Evolutionary conservation across 768 basidiomycete species (phyloP).

Genomic region (Russula sp.): DNA sequence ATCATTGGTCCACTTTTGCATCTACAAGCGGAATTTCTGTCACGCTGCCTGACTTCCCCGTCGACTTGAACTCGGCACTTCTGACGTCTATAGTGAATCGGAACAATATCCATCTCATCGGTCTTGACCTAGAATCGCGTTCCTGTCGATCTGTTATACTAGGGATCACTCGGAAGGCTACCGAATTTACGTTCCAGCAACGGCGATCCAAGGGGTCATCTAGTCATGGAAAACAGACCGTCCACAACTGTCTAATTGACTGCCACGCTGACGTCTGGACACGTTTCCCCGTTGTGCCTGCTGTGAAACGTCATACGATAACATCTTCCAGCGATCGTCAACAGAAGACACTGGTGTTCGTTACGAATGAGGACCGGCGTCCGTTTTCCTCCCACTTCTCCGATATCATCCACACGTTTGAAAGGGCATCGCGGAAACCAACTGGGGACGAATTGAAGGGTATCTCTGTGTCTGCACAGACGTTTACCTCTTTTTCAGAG

Average conservation of each 20-base stretch:
- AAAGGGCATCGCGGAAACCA: too few species aligned
- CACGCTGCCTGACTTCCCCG: conserved; percentile 26
- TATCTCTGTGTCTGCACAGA: conserved; percentile 31
- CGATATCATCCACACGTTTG: too few species aligned
- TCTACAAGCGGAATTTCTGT: conserved; percentile 38
- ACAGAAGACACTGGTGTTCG: too few species aligned
- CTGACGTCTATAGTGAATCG: conserved; percentile 43
- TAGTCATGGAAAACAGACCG: conserved; percentile 22
- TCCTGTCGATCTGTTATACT: conserved; percentile 39
- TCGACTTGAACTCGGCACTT: conserved; percentile 22
- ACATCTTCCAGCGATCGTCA: too few species aligned
- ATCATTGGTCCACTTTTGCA: conserved; percentile 54
- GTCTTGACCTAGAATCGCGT: conserved; percentile 30
- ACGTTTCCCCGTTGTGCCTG: too few species aligned
- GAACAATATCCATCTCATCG: conserved; percentile 37
- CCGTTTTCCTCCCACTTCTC: too few species aligned
- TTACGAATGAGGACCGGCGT: too few species aligned
- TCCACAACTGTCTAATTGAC: conserved; percentile 40
- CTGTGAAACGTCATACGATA: too few species aligned
- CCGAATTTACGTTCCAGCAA: conserved; percentile 50
- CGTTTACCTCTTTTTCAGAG: conserved; percentile 27
- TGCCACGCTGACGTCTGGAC: too few species aligned
- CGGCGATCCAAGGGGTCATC: conserved; percentile 28
- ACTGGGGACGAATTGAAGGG: conserved; percentile 36
- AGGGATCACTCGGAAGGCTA: conserved; percentile 47